phyloP scores from a whole-genome alignment of 2,329 filamentous ascomycete species.

The Ploettnerulaceae sp. region DNA sequence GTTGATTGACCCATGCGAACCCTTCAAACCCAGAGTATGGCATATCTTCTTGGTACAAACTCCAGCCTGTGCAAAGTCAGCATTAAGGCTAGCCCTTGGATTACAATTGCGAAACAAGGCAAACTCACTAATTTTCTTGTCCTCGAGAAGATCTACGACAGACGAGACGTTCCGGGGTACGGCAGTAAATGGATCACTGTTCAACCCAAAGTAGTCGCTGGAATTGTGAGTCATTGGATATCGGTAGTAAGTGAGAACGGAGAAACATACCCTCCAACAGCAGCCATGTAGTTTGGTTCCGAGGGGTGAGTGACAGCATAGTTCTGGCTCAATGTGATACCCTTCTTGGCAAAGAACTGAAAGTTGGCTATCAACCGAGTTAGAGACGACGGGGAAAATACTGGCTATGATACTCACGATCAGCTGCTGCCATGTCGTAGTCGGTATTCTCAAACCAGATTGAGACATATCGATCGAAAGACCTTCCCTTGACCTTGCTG shows the following conservation, averaged over 20 bases:
- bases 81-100: background rate
- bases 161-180: conserved; percentile 58
- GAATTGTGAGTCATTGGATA: background rate
- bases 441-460: conserved; percentile 78
- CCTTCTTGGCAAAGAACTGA: conserved; percentile 52
- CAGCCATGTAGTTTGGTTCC: conserved; percentile 70
- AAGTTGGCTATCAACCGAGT: conserved; percentile 44
- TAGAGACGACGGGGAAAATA: conserved; percentile 26
- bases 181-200: conserved; percentile 60
- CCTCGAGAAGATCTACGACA: conserved; percentile 63
- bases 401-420: conserved; percentile 52
- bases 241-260: conserved; percentile 9
- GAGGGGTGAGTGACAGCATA: conserved; percentile 66
- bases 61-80: conserved; percentile 45
- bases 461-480: conserved; percentile 66
- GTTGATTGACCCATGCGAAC: conserved; percentile 55
- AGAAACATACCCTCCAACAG: conserved; percentile 49
- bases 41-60: conserved; percentile 71
- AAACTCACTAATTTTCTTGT: conserved; percentile 48
- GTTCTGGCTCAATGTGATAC: conserved; percentile 56
- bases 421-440: conserved; percentile 58
- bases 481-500: conserved; percentile 62
- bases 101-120: no score
- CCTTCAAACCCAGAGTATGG: conserved; percentile 72
- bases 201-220: conserved; percentile 60